Evolutionary conservation across 1,284 basidiomycete genomes (phyloP).

Genomic region (Thecaphora frezii): DNA sequence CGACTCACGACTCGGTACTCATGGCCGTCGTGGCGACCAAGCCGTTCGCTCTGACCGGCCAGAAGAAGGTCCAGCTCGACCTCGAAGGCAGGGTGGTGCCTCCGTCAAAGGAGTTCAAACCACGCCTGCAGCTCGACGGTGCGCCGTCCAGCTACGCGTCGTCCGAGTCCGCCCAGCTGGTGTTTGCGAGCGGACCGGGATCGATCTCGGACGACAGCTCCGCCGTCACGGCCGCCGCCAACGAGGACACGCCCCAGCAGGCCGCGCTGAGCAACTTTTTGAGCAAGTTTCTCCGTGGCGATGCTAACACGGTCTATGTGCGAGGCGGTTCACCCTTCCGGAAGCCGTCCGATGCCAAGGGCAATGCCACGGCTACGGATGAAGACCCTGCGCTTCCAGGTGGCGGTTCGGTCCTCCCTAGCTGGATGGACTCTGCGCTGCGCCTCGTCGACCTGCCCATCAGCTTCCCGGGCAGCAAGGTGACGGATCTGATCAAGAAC

Average conservation of each 20-base stretch:
- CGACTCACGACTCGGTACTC: conserved; percentile 27
- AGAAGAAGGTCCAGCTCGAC: conserved; percentile 35
- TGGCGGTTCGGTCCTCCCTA: conserved; percentile 39
- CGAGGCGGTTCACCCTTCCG: conserved; percentile 48
- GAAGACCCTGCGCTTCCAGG: conserved; percentile 26
- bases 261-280: conserved; percentile 49
- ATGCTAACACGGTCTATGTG: conserved; percentile 48
- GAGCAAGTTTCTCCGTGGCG: conserved; percentile 46
- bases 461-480: conserved; percentile 49
- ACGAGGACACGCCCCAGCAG: conserved; percentile 28
- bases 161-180: background rate
- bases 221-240: background rate
- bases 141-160: background rate
- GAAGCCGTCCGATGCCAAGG: conserved; percentile 1
- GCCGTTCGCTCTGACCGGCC: conserved; percentile 42
- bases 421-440: conserved; percentile 46
- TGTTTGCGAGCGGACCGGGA: background rate
- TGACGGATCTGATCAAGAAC: conserved; percentile 53
- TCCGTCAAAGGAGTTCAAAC: conserved; percentile 19
- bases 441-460: conserved; percentile 44
- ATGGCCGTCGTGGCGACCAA: conserved; percentile 49
- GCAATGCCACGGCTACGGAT: background rate
- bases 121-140: background rate
- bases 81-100: conserved; percentile 45
- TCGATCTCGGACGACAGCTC: background rate